Conservation (phyloP, 768 basidiomycete genomes). For the Serendipita sp. region DNA sequence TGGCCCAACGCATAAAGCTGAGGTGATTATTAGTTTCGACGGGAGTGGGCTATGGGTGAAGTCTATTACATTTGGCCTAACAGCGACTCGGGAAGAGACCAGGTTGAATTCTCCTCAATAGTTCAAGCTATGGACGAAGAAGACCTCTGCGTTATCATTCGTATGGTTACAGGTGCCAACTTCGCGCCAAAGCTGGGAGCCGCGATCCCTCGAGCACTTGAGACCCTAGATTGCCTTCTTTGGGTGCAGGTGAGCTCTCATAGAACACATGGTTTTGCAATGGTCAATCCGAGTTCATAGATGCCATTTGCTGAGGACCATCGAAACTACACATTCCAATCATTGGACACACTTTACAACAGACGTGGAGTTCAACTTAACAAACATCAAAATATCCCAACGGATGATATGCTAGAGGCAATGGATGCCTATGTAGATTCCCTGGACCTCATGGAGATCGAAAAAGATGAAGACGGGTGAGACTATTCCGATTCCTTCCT, state of each 20-base stretch:
- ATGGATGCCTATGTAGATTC: conserved; percentile 82
- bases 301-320: conserved; percentile 94
- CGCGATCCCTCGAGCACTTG: conserved; percentile 43
- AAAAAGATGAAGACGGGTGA: conserved; percentile 62
- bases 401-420: conserved; percentile 51
- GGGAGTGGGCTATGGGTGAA: conserved; percentile 71
- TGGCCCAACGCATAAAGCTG: neutral
- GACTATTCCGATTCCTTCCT: conserved; percentile 10
- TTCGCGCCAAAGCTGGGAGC: conserved; percentile 78
- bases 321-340: conserved; percentile 72
- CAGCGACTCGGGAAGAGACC: conserved; percentile 42
- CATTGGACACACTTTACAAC: conserved; percentile 53
- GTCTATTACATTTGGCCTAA: conserved; percentile 76
- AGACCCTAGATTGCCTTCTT: conserved; percentile 60
- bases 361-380: conserved; percentile 57
- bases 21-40: conserved; percentile 43
- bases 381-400: conserved; percentile 73
- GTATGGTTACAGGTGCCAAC: conserved; percentile 62
- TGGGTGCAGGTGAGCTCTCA: conserved; percentile 56
- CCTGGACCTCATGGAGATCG: conserved; percentile 74
- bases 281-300: conserved; percentile 23
- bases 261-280: neutral
- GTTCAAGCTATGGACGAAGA: conserved; percentile 64
- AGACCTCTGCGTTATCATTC: conserved; percentile 56
- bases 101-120: conserved; percentile 76